Base-by-base conservation (phyloP, 352 stramenopile species). In the Phytophthora citricola region DNA sequence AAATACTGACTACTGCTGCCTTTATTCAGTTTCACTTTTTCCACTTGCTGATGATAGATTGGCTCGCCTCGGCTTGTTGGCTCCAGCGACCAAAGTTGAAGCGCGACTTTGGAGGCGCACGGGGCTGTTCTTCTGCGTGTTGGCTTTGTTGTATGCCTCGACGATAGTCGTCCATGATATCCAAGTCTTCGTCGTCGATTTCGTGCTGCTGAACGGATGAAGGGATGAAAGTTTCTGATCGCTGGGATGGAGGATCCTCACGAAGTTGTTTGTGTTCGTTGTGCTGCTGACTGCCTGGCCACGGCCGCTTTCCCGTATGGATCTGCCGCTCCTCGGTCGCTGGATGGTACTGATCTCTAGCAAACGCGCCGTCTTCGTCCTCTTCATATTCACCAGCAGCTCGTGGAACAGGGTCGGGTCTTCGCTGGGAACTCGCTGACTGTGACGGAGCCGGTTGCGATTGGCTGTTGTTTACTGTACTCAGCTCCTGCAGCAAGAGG, bases 401-500 rank as follows among this genome's bases (percentile, higher is more conserved):
- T 2, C 64, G 14, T 4, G 51, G 57, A 52, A 62, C 46, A 29
- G 56, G 40, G 9, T 68, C 47, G 5, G 27, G 47, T 47, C 45
- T 40, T 47, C 40, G 52, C 34, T 52, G 36, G 27, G 32, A 46
- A 39, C 4, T 38, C 34, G 27, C 15, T 22, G 34, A 5, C 11
- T 59, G 49, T 1, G 52, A 65, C 32, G 44, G 45, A 53, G 43
- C 50, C 40, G 51, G 47, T 45, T 72, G 47, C n/a, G 50, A 51
- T 38, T 66, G 36, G 15, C 39, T 65, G 20, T 7, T 29, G 17
- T 48, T 36, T 53, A 41, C 47, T n/a, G 77, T 88, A 9, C 79
- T 78, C 4, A 92, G 52, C 31, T 94, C 82, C 4, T 50, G 59
- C 10, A 94, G 64, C 20, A 73, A 67, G n/a, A 94, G 73, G 24